Percentiles rank a stretch among this genome's conserved stretches.
Evolutionary conservation across 345 rosid species (phyloP).

Genomic region (Psidium guajava): DNA sequence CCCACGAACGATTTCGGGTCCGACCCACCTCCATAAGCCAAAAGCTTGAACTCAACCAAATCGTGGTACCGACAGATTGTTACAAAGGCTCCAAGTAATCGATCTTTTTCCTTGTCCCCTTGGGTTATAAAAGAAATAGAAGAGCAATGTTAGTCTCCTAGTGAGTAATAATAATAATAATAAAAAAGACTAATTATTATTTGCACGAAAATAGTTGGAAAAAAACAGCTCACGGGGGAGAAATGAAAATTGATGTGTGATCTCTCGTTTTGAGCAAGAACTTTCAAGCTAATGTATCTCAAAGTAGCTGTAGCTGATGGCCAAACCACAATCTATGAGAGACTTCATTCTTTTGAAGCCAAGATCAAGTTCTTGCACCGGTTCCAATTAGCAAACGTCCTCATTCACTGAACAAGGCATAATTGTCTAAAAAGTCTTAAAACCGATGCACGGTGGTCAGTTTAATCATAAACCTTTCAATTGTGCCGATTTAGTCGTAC

Average conservation of each 20-base stretch:
- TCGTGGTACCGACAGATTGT: not conserved
- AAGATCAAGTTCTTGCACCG: not conserved
- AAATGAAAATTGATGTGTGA: not conserved
- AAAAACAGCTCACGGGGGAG: not conserved
- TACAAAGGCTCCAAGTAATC: too few relatives aligned
- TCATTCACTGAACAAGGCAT: not conserved
- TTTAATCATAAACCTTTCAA: too few relatives aligned
- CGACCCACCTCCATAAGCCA: not conserved
- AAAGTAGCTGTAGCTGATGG: not conserved
- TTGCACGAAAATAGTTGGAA: too few relatives aligned
- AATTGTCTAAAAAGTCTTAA: too few relatives aligned
- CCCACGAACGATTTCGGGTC: not conserved
- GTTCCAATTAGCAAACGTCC: not conserved
- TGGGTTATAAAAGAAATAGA: too few relatives aligned
- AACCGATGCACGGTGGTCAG: too few relatives aligned
- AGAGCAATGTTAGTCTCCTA: too few relatives aligned
- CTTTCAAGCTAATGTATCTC: not conserved
- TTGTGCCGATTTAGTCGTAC: too few relatives aligned
- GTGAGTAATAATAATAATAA: too few relatives aligned
- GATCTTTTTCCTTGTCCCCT: too few relatives aligned
- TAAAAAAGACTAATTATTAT: too few relatives aligned
- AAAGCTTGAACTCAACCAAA: too few relatives aligned
- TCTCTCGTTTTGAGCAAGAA: not conserved
- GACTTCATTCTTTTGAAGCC: not conserved
- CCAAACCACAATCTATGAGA: not conserved